These are phyloP conservation scores for Globisporangium spiculum DNA, from an alignment of 352 stramenopile genomes.

Conservation along the genomic window DNA sequence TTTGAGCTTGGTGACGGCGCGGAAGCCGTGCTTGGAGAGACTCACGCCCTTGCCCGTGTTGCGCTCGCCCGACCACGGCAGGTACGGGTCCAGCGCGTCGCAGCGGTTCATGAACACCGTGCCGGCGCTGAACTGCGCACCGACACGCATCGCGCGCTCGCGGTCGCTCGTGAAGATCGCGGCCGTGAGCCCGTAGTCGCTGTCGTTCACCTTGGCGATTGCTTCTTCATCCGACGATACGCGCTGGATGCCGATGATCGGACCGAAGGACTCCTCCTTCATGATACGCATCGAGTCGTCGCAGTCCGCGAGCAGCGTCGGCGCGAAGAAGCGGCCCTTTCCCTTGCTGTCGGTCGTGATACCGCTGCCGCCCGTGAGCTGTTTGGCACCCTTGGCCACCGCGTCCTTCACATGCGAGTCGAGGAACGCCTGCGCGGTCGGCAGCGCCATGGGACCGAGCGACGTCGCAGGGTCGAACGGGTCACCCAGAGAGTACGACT, in stretches of 20 bases:
- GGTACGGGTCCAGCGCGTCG: constrained; percentile 73
- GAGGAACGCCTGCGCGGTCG: constrained; percentile 41
- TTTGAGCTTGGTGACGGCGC: constrained; percentile 78
- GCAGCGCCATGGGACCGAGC: constrained; percentile 71
- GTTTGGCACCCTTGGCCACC: constrained; percentile 60
- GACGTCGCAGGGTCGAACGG: constrained; percentile 58
- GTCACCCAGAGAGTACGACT: constrained; percentile 64
- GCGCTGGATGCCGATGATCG: constrained; percentile 72
- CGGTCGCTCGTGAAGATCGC: constrained; percentile 69
- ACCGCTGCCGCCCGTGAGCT: constrained; percentile 39
- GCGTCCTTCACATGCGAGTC: constrained; percentile 68
- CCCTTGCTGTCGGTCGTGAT: constrained; percentile 42
- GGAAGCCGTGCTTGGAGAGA: constrained; percentile 83
- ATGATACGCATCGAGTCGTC: constrained; percentile 76
- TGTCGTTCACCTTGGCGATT: constrained; percentile 77
- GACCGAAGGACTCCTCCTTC: constrained; percentile 81
- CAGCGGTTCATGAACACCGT: constrained; percentile 88
- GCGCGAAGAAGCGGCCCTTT: constrained; percentile 74
- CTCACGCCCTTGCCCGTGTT: constrained; percentile 80
- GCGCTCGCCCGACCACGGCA: constrained; percentile 79
- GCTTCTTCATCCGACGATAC: constrained; percentile 73
- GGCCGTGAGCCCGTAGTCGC: constrained; percentile 74
- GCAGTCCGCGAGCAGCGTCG: constrained; percentile 68
- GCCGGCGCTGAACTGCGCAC: constrained; percentile 59
- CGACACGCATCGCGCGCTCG: constrained; percentile 52